Percentiles rank a stretch among this genome's conserved stretches.
Evolutionary conservation across 169 alveolate species (phyloP).

Genomic region (Cryptosporidium ubiquitum): DNA sequence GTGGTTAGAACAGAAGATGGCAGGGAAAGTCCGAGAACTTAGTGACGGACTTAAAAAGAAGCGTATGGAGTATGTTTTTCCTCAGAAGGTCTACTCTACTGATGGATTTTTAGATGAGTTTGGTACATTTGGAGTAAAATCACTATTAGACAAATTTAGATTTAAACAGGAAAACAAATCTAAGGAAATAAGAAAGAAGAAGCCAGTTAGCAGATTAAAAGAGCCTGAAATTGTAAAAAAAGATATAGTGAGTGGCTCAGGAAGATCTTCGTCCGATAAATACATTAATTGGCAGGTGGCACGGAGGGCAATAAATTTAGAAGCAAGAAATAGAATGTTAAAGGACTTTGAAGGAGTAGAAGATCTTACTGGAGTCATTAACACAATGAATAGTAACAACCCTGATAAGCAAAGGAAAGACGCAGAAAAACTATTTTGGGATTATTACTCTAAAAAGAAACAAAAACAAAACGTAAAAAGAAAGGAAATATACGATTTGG

Average conservation of each 20-base stretch:
- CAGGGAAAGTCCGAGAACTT: not conserved
- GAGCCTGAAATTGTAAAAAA: constrained; percentile 24
- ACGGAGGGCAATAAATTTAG: constrained; percentile 19
- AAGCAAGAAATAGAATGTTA: not conserved
- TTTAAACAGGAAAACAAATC: not conserved
- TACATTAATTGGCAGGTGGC: constrained; percentile 26
- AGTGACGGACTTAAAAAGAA: not conserved
- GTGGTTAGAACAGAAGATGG: constrained; percentile 29
- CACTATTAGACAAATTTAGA: constrained; percentile 38
- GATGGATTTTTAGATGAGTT: constrained; percentile 57
- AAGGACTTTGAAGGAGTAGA: constrained; percentile 51
- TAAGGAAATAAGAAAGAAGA: constrained; percentile 26
- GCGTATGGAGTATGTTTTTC: constrained; percentile 20
- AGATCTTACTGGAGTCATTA: constrained; percentile 47
- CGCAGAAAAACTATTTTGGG: constrained; percentile 49
- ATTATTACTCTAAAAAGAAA: constrained; percentile 38
- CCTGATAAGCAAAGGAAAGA: constrained; percentile 38
- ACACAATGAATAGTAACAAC: not conserved
- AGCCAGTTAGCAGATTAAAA: not conserved
- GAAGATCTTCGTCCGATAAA: not conserved
- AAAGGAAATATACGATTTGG: not conserved
- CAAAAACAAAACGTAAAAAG: not conserved
- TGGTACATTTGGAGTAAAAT: constrained; percentile 31
- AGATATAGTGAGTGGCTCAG: not conserved
- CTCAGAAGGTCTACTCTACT: constrained; percentile 17